phyloP scores from a whole-genome alignment of 495 filamentous ascomycete genomes.

The Penicillium riverlandense region DNA sequence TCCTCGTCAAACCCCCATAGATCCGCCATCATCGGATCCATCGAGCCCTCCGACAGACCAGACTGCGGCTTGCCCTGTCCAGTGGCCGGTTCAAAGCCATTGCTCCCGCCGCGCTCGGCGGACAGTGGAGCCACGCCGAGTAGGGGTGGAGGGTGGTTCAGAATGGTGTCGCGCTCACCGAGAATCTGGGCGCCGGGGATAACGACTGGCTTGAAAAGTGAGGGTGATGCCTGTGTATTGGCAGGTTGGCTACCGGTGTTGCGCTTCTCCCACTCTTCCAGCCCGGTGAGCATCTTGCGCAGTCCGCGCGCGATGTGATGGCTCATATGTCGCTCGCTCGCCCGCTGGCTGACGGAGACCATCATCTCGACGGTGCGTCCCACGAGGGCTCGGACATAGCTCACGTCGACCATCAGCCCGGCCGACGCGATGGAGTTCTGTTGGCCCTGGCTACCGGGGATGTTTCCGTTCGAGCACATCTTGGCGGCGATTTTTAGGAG shows the following conservation, averaged over 20 bases:
- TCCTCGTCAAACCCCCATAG: constrained; percentile 44
- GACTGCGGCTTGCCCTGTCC: constrained; percentile 19
- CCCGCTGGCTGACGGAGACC: constrained; percentile 39
- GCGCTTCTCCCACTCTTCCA: constrained; percentile 41
- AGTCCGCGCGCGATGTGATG: constrained; percentile 46
- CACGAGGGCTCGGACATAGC: constrained; percentile 38
- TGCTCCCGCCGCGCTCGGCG: constrained; percentile 28
- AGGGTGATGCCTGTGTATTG: constrained; percentile 16
- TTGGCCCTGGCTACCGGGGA: constrained; percentile 16
- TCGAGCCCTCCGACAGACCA: constrained; percentile 37
- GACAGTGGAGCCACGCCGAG: constrained; percentile 39
- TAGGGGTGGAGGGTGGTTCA: constrained; percentile 33
- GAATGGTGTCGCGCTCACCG: constrained; percentile 34
- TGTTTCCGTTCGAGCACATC: constrained; percentile 25
- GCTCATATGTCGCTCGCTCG: constrained; percentile 47
- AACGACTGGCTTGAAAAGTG: constrained; percentile 34
- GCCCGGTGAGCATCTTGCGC: constrained; percentile 44
- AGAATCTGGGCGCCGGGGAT: constrained; percentile 34
- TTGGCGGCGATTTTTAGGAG: constrained; percentile 46
- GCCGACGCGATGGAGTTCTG: constrained; percentile 40
- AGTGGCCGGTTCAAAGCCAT: constrained; percentile 19
- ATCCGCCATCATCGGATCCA: constrained; percentile 43
- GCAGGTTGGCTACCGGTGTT: constrained; percentile 17
- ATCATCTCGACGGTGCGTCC: constrained; percentile 40
- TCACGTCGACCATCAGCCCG: constrained; percentile 31